phyloP scores from a whole-genome alignment of 2,329 filamentous ascomycete genomes.

The Emydomyces testavorans region DNA sequence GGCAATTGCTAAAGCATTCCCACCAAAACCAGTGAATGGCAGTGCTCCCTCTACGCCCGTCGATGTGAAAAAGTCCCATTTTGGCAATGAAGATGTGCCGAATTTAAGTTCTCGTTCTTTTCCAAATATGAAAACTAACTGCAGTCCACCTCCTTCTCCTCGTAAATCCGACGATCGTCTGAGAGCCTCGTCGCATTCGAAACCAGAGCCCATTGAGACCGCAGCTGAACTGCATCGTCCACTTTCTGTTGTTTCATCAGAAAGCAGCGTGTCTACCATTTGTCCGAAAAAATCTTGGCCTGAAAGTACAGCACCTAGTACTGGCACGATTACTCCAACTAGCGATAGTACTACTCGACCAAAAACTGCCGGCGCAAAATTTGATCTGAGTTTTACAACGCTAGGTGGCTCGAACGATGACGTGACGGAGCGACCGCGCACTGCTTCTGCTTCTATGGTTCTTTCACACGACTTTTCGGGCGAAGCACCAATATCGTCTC shows the following conservation, averaged over 20 bases:
- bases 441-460: slow-evolving; percentile 27
- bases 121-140: slow-evolving; percentile 20
- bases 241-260: slow-evolving; percentile 70
- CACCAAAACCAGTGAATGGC: slow-evolving; percentile 39
- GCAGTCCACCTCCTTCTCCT: slow-evolving; percentile 28
- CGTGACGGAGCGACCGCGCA: slow-evolving; percentile 31
- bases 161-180: slow-evolving; percentile 16
- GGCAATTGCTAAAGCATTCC: slow-evolving; percentile 39
- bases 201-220: slow-evolving; percentile 15
- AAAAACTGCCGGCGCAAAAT: slow-evolving; percentile 35
- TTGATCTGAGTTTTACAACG: slow-evolving; percentile 21
- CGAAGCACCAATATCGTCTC: neutral
- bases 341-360: slow-evolving; percentile 27
- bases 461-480: neutral
- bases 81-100: slow-evolving; percentile 22
- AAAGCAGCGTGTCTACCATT: slow-evolving; percentile 60
- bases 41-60: slow-evolving; percentile 48
- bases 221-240: slow-evolving; percentile 57
- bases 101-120: slow-evolving; percentile 28
- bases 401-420: slow-evolving; percentile 17
- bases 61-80: slow-evolving; percentile 25
- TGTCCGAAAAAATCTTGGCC: slow-evolving; percentile 61
- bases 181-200: neutral
- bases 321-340: slow-evolving; percentile 14
- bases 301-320: slow-evolving; percentile 37